Evolutionary conservation across 495 filamentous ascomycete species (phyloP), one percentile per base, ranked within the genome.

Genomic region (Stereocaulon alpinum): DNA sequence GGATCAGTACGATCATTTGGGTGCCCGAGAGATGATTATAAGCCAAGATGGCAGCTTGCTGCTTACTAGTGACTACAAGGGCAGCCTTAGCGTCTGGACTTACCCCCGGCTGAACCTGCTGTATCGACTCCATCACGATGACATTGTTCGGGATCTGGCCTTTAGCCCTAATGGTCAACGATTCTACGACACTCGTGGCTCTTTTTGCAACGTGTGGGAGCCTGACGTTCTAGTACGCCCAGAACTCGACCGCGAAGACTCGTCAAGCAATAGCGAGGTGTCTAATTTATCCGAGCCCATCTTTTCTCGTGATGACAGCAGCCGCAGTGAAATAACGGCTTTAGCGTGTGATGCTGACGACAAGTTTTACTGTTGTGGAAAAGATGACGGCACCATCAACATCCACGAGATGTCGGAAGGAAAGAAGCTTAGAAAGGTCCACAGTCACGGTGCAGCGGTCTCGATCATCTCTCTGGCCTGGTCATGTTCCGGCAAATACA

Each of bases 41-140:
- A 71, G 69, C 56, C 56, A 62, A 1, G 63, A 69, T 42, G 69
- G 69, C 11, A 63, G 18, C 7, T 27, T 70, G 3, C 69, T 71
- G n/a, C 52, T 62, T 6, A 69, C 67, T 11, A 60, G 64, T 29
- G 45, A 63, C 57, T 59, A n/a, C 3, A 48, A 60, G 34, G 66
- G 69, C 4, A 63, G 42, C 10, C 44, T 71, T 14, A 62, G 64
- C 29, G n/a, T 71, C 18, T 71, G 56, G 50, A 58, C 59, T 49
- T 66, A 63, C n/a, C 4, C 43, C 2, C 29, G 62, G 34, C 67
- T 71, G 12, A 22, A 18, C 34, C 24, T 65, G 7, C 57, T 71
- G 11, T 68, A 67, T 48, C 64, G 67, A 40, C 58, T 68, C 9
- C 60, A 57, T 32, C 72, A 57, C 22, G 54, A 62, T 9, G 42